Evolutionary conservation across 1,139 yeast species (phyloP).

Genomic region (Hansenula anomala): DNA sequence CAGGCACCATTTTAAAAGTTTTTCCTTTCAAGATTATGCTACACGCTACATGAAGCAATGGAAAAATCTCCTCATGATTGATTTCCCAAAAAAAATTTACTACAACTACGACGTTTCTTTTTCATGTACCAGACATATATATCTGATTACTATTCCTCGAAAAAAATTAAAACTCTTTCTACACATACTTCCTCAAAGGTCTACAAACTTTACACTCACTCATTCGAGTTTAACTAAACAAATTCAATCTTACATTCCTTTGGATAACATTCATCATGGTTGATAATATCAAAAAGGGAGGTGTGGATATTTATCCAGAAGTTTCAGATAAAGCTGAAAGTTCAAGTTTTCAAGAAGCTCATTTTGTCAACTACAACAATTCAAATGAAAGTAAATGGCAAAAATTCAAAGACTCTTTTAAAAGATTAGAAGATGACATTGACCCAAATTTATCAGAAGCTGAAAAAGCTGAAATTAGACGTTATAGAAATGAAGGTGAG

Average conservation of each 20-base stretch:
- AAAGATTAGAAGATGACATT: conserved; percentile 50
- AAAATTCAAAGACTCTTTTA: conserved; percentile 51
- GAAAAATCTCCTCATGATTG: too few species aligned
- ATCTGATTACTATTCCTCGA: neutral
- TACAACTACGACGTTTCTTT: too few species aligned
- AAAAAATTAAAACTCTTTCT: too few species aligned
- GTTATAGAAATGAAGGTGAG: conserved; percentile 20
- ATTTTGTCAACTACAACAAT: conserved; percentile 5
- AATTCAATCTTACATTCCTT: too few species aligned
- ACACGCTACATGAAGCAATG: too few species aligned
- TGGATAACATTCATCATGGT: neutral
- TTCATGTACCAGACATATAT: too few species aligned
- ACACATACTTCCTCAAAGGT: too few species aligned
- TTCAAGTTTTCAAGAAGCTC: conserved; percentile 16
- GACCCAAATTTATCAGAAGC: conserved; percentile 65
- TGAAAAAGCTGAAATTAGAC: conserved; percentile 37
- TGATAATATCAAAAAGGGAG: conserved; percentile 9
- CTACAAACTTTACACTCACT: too few species aligned
- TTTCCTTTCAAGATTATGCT: too few species aligned
- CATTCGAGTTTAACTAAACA: too few species aligned
- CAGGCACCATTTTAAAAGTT: too few species aligned
- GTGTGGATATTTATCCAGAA: conserved; percentile 4
- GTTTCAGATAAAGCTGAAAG: conserved; percentile 12
- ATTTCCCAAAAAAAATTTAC: too few species aligned
- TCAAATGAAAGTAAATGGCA: conserved; percentile 26